A percentile compares a stretch with the other conserved stretches of the same genome.
These are phyloP conservation scores for Juglanconis oblonga DNA, from an alignment of 2,329 filamentous ascomycete species.

Conservation along the genomic window DNA sequence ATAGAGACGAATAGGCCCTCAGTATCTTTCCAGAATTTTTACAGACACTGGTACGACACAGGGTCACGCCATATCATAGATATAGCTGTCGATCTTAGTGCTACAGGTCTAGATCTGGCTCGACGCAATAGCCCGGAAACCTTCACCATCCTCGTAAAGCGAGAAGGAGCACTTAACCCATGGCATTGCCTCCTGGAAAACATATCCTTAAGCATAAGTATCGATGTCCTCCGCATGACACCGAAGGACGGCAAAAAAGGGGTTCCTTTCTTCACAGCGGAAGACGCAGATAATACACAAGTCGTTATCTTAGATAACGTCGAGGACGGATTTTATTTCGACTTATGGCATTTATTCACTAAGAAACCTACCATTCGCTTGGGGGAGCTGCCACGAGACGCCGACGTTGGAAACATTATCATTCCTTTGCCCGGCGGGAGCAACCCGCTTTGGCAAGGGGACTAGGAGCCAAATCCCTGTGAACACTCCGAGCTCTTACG, in stretches of 20 bases:
- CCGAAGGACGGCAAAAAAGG: not conserved
- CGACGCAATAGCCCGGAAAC: not conserved
- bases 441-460: constrained; percentile 39
- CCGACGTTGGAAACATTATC: constrained; percentile 31
- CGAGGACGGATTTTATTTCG: constrained; percentile 26
- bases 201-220: constrained; percentile 24
- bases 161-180: constrained; percentile 24
- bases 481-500: constrained; percentile 27
- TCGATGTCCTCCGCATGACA: constrained; percentile 27
- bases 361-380: constrained; percentile 26
- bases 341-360: constrained; percentile 30
- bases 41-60: constrained; percentile 7
- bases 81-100: not conserved
- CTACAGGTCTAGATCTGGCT: not conserved
- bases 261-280: constrained; percentile 9
- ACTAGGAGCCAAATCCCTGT: constrained; percentile 33
- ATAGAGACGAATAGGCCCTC: not conserved
- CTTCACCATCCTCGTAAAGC: constrained; percentile 26
- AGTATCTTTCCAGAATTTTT: not conserved
- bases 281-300: constrained; percentile 21
- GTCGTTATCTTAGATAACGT: constrained; percentile 26
- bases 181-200: constrained; percentile 30
- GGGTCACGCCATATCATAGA: not conserved
- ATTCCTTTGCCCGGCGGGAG: constrained; percentile 37
- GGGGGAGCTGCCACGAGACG: constrained; percentile 10